These are phyloP conservation scores for Calonectria pseudoreteaudii DNA, from an alignment of 2,329 filamentous ascomycete genomes.

Conservation along the genomic window DNA sequence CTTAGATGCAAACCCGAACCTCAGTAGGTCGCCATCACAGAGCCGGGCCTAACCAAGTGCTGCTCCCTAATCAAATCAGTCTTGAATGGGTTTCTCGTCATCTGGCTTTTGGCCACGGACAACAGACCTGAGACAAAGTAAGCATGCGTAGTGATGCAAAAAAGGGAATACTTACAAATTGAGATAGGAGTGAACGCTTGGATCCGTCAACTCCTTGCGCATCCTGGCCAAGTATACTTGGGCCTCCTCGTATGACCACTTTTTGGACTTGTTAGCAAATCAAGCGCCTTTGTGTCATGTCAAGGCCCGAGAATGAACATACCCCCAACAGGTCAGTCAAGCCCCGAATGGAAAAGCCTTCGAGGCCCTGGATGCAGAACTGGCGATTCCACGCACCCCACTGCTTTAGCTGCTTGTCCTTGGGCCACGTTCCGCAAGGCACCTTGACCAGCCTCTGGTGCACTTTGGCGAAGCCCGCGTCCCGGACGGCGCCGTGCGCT, in stretches of 20 bases:
- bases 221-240: slow-evolving; percentile 23
- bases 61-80: not conserved
- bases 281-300: too few species aligned
- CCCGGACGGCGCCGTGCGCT: slow-evolving; percentile 26
- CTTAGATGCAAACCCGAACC: not conserved
- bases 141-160: not conserved
- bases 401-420: slow-evolving; percentile 40
- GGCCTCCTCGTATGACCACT: slow-evolving; percentile 22
- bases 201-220: slow-evolving; percentile 24
- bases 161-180: slow-evolving; percentile 16
- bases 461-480: slow-evolving; percentile 33
- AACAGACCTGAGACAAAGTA: not conserved
- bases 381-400: slow-evolving; percentile 37
- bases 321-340: slow-evolving; percentile 32
- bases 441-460: slow-evolving; percentile 27
- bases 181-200: slow-evolving; percentile 16
- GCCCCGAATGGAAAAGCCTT: slow-evolving; percentile 36
- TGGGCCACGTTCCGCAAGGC: slow-evolving; percentile 42
- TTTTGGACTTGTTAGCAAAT: not conserved
- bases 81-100: not conserved
- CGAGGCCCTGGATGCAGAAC: slow-evolving; percentile 31
- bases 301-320: not conserved
- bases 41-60: too few species aligned
- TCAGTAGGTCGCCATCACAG: too few species aligned
- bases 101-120: slow-evolving; percentile 13